Evolutionary conservation across 176 grass and related monocot genomes (phyloP), one percentile per base, ranked within the genome.

Genomic region (Panicum miliaceum): DNA sequence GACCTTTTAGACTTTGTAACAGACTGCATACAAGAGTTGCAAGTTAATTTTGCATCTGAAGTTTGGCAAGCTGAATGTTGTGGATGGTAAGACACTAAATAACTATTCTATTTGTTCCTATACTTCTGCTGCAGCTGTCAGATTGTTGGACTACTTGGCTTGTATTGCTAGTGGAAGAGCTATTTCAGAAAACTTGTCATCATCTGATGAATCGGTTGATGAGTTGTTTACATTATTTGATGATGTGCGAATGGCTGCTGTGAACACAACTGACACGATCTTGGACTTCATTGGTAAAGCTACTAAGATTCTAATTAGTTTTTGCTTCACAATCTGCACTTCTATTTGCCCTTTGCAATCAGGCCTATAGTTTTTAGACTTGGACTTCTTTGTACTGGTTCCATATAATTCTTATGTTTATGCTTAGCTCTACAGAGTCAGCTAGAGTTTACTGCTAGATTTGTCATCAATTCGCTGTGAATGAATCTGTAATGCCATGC

Each of bases 181-280:
- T 80, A 38, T 71, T 78, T 81, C 64, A 37, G 72, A 92, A 52
- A 85, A 76, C 15, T 75, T 46, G 16, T 85, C 75, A 48, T 63
- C 76, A 11, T 74, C 75, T 60, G 76, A 76, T 71, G 87, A 91
- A 67, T 84, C 79, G 1, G 61, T 94, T 72, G 89, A 94, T 90
- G 92, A 97, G 84, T 79, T 97, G 46, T 97, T 94, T 85, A 92
- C 92, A 68, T 80, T 92, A 70, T 97, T 97, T 78, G 92, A 97
- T 94, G 90, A 97, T 66, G 79, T 97, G 35, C 89, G 88, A 79
- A 93, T 82, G 84, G 79, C 69, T 71, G 89, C 95, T 51, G 86
- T 97, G 36, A 76, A 63, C 80, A 86, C 66, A 79, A 90, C 78
- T 41, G 86, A 91, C 56, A 75, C 27, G 56, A 94, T 97, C 76